Base-by-base conservation (phyloP, 2,329 filamentous ascomycete genomes). In the Pestalotiopsis sp. region DNA sequence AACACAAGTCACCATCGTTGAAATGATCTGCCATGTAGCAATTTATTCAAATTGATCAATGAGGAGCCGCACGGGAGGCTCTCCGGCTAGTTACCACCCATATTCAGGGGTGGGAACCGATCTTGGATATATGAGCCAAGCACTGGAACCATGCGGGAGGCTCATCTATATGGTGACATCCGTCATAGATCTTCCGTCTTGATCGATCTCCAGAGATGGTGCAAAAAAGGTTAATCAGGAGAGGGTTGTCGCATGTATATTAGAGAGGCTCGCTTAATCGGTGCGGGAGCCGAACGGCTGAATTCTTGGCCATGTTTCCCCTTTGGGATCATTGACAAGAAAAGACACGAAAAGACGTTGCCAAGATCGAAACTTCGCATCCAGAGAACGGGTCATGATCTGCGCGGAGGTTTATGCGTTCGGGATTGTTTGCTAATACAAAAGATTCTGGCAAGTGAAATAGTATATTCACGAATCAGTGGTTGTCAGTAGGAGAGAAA, bases 31-130 rank as follows among this genome's bases (percentile, higher is more conserved):
- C n/a, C 36, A 49, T 13, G n/a, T 13, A 17, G 25, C 27, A 59
- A 6, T 31, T 20, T 23, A n/a, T 14, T 45, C 38, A 23, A 31
- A 27, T 41, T 31, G 17, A 39, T 49, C 23, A 36, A 36, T 36
- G 6, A 36, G 7, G 61, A 64, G 61, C 61, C 61, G 61, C 61
- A 64, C 39, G 38, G 61, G 61, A 38, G 20, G 36, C 36, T 39
- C 39, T 31, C 39, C 39, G 61, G 38, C 20, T 49, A n/a, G n/a
- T 52, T 52, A 9, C 45, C 45, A 52, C 11, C 39, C 6, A 25
- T 52, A 14, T 25, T 25, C 36, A 36, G 12, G 36, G 38, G 61
- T 27, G 59, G 31, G 31, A 36, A 36, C 7, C 31, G 31, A 62
- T 14, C 5, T 62, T 62, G 13, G 25, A 39, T 20, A 39, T 62